Evolutionary conservation across 2,329 filamentous ascomycete species (phyloP).

Genomic region (Endoconidiophora laricicola): DNA sequence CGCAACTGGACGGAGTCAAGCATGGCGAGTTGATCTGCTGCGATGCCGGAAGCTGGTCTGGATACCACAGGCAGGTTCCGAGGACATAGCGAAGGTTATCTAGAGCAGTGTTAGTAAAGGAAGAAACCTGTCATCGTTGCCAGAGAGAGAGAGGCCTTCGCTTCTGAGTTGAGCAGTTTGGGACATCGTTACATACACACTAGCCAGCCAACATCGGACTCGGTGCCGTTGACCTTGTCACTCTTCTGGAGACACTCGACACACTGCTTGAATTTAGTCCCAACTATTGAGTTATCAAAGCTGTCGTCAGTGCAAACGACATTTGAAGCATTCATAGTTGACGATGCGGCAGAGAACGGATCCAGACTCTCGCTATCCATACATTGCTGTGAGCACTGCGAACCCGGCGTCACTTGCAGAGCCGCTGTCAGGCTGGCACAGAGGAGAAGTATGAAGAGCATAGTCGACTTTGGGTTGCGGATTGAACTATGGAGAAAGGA

Average conservation of each 20-base stretch:
- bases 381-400: slow-evolving; percentile 32
- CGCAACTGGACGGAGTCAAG: slow-evolving; percentile 25
- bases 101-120: slow-evolving; percentile 17
- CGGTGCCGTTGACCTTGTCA: slow-evolving; percentile 21
- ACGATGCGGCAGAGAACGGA: slow-evolving; percentile 20
- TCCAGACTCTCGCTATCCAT: slow-evolving; percentile 23
- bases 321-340: slow-evolving; percentile 29
- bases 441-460: not conserved
- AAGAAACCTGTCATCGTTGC: slow-evolving; percentile 13
- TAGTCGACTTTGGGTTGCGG: too few species aligned
- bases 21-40: slow-evolving; percentile 26
- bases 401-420: slow-evolving; percentile 33
- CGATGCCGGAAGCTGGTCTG: slow-evolving; percentile 19
- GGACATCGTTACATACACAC: slow-evolving; percentile 25
- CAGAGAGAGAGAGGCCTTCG: not conserved
- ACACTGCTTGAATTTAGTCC: slow-evolving; percentile 31
- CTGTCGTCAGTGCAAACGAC: slow-evolving; percentile 29
- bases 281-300: slow-evolving; percentile 22
- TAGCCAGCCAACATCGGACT: slow-evolving; percentile 29
- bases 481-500: too few species aligned
- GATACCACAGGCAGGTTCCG: slow-evolving; percentile 28
- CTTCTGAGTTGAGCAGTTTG: not conserved
- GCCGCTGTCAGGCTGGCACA: slow-evolving; percentile 14
- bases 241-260: slow-evolving; percentile 31
- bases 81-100: slow-evolving; percentile 34